Conservation (phyloP, 202 grass and related monocot genomes). For the Schoenoplectus tabernaemontani region DNA sequence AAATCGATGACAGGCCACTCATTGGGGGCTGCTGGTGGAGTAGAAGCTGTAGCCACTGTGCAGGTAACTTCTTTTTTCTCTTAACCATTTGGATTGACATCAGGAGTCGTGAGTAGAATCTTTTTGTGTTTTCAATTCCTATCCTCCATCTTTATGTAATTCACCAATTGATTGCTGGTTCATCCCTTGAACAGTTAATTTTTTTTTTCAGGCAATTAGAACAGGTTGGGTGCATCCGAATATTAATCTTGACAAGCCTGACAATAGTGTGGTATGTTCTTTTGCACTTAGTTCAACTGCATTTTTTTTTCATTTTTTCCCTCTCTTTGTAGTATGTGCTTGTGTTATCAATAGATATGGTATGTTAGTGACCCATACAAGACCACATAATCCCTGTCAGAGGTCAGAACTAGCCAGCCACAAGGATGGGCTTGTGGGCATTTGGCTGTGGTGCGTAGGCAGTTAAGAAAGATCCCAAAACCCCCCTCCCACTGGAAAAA, state of each 20-base stretch:
- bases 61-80: conserved; percentile 45
- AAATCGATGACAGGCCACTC: conserved; percentile 98
- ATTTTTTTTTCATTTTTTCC: neutral
- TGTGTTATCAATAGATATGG: neutral
- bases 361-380: neutral
- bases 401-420: neutral
- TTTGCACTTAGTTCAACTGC: neutral
- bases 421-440: neutral
- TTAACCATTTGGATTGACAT: neutral
- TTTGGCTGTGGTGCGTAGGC: neutral
- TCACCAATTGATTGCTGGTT: neutral
- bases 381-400: neutral
- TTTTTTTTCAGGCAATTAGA: conserved; percentile 80
- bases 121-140: neutral
- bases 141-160: neutral
- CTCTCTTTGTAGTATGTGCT: neutral
- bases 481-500: no score
- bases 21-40: conserved; percentile 87
- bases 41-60: conserved; percentile 90
- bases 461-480: neutral
- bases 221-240: conserved; percentile 98
- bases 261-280: conserved; percentile 65
- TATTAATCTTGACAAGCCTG: conserved; percentile 92
- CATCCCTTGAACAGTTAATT: neutral
- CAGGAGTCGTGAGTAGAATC: neutral